Evolutionary conservation across 1,284 basidiomycete genomes (phyloP).

Genomic region (Trametes hirsuta): DNA sequence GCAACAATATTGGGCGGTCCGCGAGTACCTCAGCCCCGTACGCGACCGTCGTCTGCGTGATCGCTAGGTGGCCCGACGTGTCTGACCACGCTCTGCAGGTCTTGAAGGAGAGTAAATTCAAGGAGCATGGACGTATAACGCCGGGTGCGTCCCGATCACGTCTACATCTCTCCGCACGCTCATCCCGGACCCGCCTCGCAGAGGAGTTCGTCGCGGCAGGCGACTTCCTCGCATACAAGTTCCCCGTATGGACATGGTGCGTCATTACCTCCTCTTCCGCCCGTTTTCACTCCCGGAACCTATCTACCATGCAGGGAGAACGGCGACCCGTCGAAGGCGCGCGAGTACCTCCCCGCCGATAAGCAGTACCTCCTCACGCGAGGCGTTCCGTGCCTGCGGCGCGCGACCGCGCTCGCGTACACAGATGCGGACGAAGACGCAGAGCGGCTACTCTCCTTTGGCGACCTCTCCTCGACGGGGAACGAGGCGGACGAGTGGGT

Average conservation of each 20-base stretch:
- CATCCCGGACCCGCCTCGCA: conserved; percentile 38
- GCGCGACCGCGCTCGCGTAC: conserved; percentile 90
- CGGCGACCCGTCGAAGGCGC: conserved; percentile 80
- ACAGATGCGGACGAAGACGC: conserved; percentile 95
- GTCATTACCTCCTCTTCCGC: conserved; percentile 31
- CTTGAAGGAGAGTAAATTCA: conserved; percentile 97
- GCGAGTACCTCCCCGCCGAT: conserved; percentile 92
- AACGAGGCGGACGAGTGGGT: conserved; percentile 83
- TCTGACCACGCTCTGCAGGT: conserved; percentile 60
- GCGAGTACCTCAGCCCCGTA: conserved; percentile 96
- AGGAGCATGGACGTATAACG: conserved; percentile 96
- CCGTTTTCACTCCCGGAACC: neutral
- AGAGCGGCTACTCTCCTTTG: conserved; percentile 83
- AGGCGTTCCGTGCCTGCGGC: conserved; percentile 90
- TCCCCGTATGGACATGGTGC: conserved; percentile 93
- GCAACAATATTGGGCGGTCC: conserved; percentile 94
- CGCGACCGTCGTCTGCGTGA: conserved; percentile 32
- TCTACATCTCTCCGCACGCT: conserved; percentile 18
- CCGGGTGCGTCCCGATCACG: conserved; percentile 68
- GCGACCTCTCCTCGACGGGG: conserved; percentile 55
- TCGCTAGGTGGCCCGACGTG: conserved; percentile 16
- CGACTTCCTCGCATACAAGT: conserved; percentile 95
- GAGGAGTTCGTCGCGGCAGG: conserved; percentile 97
- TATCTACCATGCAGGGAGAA: conserved; percentile 68
- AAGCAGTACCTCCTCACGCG: conserved; percentile 97